Conservation (phyloP, 495 filamentous ascomycete species). For the Sordaria brevicollis region DNA sequence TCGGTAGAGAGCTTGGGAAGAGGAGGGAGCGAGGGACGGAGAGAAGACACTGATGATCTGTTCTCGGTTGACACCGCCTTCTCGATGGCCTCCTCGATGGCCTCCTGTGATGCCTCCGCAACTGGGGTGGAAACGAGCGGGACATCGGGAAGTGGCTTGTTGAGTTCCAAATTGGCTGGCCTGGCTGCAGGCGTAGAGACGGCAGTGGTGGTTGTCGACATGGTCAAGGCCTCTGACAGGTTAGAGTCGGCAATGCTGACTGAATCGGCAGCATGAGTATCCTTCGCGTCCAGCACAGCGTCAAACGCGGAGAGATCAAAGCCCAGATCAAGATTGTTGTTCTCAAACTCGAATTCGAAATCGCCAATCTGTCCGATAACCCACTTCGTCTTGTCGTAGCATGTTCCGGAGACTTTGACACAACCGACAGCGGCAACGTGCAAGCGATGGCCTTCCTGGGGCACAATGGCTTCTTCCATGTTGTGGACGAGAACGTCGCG, state of each 20-base stretch:
- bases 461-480: slow-evolving; percentile 64
- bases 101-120: slow-evolving; percentile 12
- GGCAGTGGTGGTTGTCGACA: slow-evolving; percentile 16
- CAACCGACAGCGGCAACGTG: slow-evolving; percentile 78
- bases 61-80: not conserved
- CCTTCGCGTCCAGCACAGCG: slow-evolving; percentile 12
- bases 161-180: slow-evolving; percentile 24
- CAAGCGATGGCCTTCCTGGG: slow-evolving; percentile 67
- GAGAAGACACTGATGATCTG: slow-evolving; percentile 28
- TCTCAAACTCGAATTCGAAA: slow-evolving; percentile 66
- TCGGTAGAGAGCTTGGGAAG: slow-evolving; percentile 41
- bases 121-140: slow-evolving; percentile 18
- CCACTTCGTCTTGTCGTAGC: slow-evolving; percentile 71
- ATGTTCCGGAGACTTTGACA: slow-evolving; percentile 83
- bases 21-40: slow-evolving; percentile 30
- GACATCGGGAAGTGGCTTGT: slow-evolving; percentile 36
- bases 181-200: slow-evolving; percentile 16
- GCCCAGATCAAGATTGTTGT: slow-evolving; percentile 37
- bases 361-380: slow-evolving; percentile 89
- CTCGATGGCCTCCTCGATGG: not conserved
- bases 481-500: slow-evolving; percentile 63
- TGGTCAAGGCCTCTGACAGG: slow-evolving; percentile 20
- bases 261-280: slow-evolving; percentile 13
- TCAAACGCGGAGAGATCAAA: slow-evolving; percentile 34
- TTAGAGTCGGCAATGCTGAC: slow-evolving; percentile 28